Conservation (phyloP, 352 stramenopile species). For the Globisporangium irregulare region DNA sequence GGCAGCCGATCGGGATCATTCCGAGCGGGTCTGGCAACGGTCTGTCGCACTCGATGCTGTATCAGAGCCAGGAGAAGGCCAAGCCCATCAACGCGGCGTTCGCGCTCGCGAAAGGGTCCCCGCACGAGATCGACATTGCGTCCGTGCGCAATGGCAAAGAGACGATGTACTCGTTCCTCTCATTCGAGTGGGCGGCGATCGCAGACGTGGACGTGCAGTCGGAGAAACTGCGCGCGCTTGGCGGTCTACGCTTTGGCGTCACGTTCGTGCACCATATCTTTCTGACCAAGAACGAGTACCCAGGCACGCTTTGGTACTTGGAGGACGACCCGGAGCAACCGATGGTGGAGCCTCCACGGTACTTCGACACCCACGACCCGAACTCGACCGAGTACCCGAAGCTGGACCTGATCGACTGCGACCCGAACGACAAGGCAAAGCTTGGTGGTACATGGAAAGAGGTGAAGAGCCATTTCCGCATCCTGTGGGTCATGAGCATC, state of each 20-base stretch:
- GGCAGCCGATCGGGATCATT: slow-evolving; percentile 59
- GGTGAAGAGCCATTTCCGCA: slow-evolving; percentile 43
- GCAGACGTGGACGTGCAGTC: slow-evolving; percentile 80
- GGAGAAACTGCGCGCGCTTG: slow-evolving; percentile 67
- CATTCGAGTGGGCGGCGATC: slow-evolving; percentile 79
- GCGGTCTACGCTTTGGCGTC: slow-evolving; percentile 63
- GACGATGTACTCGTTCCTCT: slow-evolving; percentile 76
- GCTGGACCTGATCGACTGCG: slow-evolving; percentile 43
- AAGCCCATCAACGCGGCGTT: slow-evolving; percentile 56
- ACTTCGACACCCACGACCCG: slow-evolving; percentile 39
- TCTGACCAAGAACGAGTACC: slow-evolving; percentile 47
- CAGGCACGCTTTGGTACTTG: slow-evolving; percentile 59
- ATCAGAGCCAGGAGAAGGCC: slow-evolving; percentile 41
- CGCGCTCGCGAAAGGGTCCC: slow-evolving; percentile 59
- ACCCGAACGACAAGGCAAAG: slow-evolving; percentile 5
- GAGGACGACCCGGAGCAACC: slow-evolving; percentile 28
- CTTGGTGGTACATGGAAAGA: slow-evolving; percentile 40
- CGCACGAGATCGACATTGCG: slow-evolving; percentile 67
- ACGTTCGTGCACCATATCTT: slow-evolving; percentile 56
- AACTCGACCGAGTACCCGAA: slow-evolving; percentile 27
- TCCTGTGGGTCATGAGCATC: slow-evolving; percentile 70
- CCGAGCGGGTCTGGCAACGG: slow-evolving; percentile 67
- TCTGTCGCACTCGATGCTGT: slow-evolving; percentile 55
- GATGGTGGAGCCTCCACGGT: slow-evolving; percentile 19
- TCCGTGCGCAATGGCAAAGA: slow-evolving; percentile 56